Evolutionary conservation across 1,139 yeast genomes (phyloP).

Genomic region (Arxiozyma telluris): DNA sequence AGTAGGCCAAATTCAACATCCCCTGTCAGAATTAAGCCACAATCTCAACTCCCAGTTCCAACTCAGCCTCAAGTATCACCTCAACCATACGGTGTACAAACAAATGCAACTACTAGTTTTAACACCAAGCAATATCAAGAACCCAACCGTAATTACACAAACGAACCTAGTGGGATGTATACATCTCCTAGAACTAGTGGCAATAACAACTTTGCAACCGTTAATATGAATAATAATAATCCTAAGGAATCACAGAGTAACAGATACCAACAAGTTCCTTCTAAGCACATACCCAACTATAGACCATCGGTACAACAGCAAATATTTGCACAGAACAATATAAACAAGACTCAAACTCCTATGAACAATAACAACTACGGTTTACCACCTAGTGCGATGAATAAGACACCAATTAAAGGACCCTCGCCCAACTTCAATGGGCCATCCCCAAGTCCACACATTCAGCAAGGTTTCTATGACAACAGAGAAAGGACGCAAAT

Average conservation of each 20-base stretch:
- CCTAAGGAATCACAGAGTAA: neutral
- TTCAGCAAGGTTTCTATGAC: neutral
- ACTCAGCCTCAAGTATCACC: neutral
- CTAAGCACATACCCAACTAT: neutral
- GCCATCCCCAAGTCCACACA: neutral
- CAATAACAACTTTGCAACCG: neutral
- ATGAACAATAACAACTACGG: neutral
- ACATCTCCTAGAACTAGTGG: neutral
- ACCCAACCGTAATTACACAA: neutral
- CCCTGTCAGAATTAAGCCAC: neutral
- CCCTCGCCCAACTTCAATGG: neutral
- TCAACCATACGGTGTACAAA: neutral
- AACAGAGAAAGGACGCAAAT: neutral
- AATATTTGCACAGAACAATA: neutral
- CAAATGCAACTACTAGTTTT: neutral
- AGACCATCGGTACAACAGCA: neutral
- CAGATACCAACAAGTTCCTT: no score
- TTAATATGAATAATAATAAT: neutral
- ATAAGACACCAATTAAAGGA: neutral
- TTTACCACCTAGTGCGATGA: neutral
- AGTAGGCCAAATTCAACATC: slow-evolving; percentile 1
- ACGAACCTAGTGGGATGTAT: neutral
- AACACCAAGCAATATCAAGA: neutral
- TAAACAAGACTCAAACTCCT: neutral
- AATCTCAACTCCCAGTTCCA: neutral